Percentiles rank a stretch among this genome's conserved stretches.
Conservation (phyloP, 805 yeast genomes). For the Starmerella floris region DNA sequence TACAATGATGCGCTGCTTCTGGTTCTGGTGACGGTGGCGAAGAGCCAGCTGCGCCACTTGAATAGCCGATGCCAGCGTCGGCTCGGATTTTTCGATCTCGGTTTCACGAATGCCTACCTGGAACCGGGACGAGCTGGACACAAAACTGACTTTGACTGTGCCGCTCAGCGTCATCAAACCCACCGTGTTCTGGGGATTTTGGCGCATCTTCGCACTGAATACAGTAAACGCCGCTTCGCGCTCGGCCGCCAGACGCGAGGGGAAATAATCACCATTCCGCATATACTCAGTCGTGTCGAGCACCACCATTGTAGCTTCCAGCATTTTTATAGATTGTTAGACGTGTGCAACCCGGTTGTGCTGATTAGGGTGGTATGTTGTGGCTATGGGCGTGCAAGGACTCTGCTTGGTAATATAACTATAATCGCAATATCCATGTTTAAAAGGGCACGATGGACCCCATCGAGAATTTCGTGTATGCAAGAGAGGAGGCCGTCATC, state of each 20-base stretch:
- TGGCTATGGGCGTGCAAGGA: no score
- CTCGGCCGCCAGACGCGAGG: constrained; percentile 85
- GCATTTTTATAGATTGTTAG: constrained; percentile 28
- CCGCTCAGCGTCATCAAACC: constrained; percentile 88
- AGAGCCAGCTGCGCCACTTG: constrained; percentile 90
- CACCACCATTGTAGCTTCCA: constrained; percentile 92
- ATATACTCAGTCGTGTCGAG: constrained; percentile 91
- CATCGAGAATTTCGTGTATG: no score
- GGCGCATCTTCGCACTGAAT: constrained; percentile 70
- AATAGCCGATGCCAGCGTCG: constrained; percentile 65
- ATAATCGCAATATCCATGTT: no score
- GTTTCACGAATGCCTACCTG: constrained; percentile 71
- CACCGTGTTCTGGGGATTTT: constrained; percentile 89
- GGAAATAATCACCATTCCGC: constrained; percentile 87
- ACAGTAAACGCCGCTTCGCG: constrained; percentile 76
- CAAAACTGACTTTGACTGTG: constrained; percentile 74
- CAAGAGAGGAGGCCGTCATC: no score
- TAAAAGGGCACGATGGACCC: no score
- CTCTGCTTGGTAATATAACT: no score
- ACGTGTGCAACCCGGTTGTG: no score
- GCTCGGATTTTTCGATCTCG: constrained; percentile 36
- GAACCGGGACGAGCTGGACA: constrained; percentile 75
- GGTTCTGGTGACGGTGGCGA: constrained; percentile 89
- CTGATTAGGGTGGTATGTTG: no score
- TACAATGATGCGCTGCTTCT: constrained; percentile 75